Evolutionary conservation across 2,329 filamentous ascomycete species (phyloP).

Genomic region (Camptophora hylomeconis): DNA sequence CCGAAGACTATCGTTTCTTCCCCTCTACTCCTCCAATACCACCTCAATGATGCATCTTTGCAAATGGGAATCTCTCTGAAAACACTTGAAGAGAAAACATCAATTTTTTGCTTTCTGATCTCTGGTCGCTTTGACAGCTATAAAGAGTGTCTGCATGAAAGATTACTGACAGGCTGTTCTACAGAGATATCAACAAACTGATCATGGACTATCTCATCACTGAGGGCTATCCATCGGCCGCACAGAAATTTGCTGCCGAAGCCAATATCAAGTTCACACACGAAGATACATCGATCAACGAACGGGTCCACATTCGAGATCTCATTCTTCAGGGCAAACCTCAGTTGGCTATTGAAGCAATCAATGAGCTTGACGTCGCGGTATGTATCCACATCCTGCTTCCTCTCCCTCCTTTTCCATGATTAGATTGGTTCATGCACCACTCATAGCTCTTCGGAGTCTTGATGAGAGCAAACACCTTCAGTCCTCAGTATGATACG

Average conservation of each 20-base stretch:
- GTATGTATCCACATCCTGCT: slow-evolving; percentile 43
- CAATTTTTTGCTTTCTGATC: slow-evolving; percentile 66
- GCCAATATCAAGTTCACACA: slow-evolving; percentile 70
- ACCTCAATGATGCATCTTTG: slow-evolving; percentile 66
- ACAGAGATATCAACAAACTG: slow-evolving; percentile 83
- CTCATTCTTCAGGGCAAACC: slow-evolving; percentile 79
- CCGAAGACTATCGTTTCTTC: slow-evolving; percentile 5
- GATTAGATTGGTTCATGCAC: slow-evolving; percentile 99
- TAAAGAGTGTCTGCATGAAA: slow-evolving; percentile 5
- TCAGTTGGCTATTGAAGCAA: slow-evolving; percentile 66
- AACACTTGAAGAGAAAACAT: slow-evolving; percentile 66
- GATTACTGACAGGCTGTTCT: slow-evolving; percentile 20
- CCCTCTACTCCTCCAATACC: slow-evolving; percentile 20
- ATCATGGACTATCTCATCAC: slow-evolving; percentile 96
- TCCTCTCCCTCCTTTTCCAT: slow-evolving; percentile 40
- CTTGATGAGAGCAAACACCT: slow-evolving; percentile 80
- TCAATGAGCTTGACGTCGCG: slow-evolving; percentile 84
- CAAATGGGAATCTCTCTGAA: slow-evolving; percentile 99
- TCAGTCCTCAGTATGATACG: slow-evolving; percentile 78
- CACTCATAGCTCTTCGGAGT: slow-evolving; percentile 88
- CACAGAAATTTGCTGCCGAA: slow-evolving; percentile 85
- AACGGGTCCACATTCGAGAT: slow-evolving; percentile 70
- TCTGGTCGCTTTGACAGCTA: slow-evolving; percentile 8
- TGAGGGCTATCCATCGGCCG: slow-evolving; percentile 86
- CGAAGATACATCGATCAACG: slow-evolving; percentile 58